A percentile compares a stretch with the other conserved stretches of the same genome.
These are phyloP conservation scores for Mortierella sp. DNA, from an alignment of 371 early-diverging fungal species.

Conservation along the genomic window DNA sequence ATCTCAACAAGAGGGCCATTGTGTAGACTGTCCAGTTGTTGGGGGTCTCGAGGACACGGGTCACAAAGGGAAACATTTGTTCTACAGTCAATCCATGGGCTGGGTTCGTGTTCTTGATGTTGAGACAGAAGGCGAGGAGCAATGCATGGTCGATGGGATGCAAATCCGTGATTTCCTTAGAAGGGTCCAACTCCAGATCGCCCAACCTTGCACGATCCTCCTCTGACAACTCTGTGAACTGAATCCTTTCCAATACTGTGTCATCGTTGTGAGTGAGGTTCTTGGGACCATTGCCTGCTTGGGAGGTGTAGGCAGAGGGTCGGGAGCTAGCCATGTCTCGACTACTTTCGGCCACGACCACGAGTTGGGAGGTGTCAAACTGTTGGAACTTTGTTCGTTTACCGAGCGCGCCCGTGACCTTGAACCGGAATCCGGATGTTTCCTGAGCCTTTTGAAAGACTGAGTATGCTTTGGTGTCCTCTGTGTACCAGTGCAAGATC, in stretches of 20 bases:
- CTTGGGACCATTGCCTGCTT: constrained; percentile 63
- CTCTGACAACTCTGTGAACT: constrained; percentile 58
- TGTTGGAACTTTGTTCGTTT: constrained; percentile 93
- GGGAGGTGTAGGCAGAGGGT: constrained; percentile 31
- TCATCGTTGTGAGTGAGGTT: constrained; percentile 90
- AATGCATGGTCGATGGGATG: constrained; percentile 88
- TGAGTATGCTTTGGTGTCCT: constrained; percentile 75
- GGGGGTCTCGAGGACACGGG: constrained; percentile 89
- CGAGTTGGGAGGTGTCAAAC: constrained; percentile 88
- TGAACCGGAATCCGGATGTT: constrained; percentile 83
- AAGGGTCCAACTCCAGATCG: constrained; percentile 50
- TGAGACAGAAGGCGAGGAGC: constrained; percentile 88
- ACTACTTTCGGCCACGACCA: constrained; percentile 88
- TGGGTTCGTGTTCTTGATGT: constrained; percentile 94
- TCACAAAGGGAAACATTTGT: constrained; percentile 93
- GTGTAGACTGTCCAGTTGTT: constrained; percentile 98
- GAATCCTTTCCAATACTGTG: constrained; percentile 85
- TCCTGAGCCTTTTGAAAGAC: constrained; percentile 78
- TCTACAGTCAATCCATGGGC: constrained; percentile 91
- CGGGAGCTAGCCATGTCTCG: constrained; percentile 50
- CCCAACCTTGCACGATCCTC: constrained; percentile 47
- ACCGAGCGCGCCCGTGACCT: constrained; percentile 89
- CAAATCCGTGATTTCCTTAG: constrained; percentile 59
- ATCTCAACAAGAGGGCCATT: constrained; percentile 89
- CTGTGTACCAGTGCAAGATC: constrained; percentile 78